Base-by-base conservation (phyloP, 768 basidiomycete species). In the Antrodiella citrinella region DNA sequence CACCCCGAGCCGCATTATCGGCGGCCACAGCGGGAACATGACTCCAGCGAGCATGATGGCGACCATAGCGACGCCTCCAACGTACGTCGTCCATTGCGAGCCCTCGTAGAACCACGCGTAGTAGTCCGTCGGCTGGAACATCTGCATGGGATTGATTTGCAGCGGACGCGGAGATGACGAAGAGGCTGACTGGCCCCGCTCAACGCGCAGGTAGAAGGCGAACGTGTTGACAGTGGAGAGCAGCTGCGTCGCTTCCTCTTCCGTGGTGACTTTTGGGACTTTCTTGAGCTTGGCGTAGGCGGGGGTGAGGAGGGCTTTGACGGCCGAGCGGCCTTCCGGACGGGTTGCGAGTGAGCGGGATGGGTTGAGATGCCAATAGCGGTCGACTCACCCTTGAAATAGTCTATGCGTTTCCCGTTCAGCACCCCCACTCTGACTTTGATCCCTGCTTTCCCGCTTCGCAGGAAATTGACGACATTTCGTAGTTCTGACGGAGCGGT, bases 21-120 rank as follows among this genome's bases (percentile, higher is more conserved):
- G 81, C 1, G 96, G 96, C 96, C 96, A 99, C 13, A 99, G 77
- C 3, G 96, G 96, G 81, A 96, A 99, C 93, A 99, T 96, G 62
- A 97, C 94, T 1, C 90, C 94, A 3, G 87, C 93, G 40, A 99
- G 84, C 75, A 98, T 91, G 63, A 97, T 73, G 39, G 76, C 80
- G 51, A 98, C 93, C 90, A 99, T 93, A 23, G 82, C 81, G 11
- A 87, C 72, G 15, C 90, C 95, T 39, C 92, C 91, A 9, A 91
- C 80, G 62, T 95, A 91, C 4, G 89, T 94, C 58, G 86, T 89
- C 81, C 91, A 84, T 61, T 95, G 93, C 12, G 90, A 89, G 40
- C 91, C 90, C 52, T 93, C 91, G 66, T 93, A 91, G 68, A 98
- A 91, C 95, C 95, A 99, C 23, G 87, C 93, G 66, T 90, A 98